These are phyloP conservation scores for Ustilago trichophora DNA, from an alignment of 1,284 basidiomycete species.

Conservation along the genomic window DNA sequence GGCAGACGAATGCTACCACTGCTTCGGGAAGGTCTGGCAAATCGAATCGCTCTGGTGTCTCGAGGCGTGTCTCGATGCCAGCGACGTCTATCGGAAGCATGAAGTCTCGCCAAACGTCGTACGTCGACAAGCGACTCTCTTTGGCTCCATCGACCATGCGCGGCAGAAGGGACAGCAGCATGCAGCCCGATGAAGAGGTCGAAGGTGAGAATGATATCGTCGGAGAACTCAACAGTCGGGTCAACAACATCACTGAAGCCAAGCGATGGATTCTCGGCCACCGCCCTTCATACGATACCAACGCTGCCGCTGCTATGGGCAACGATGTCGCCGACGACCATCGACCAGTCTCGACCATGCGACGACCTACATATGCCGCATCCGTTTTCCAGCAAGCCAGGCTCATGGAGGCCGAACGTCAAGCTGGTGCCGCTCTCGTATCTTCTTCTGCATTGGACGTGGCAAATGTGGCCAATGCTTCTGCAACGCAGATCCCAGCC, in stretches of 20 bases:
- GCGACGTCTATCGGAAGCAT: background rate
- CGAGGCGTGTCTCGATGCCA: conserved; percentile 17
- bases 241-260: conserved; percentile 21
- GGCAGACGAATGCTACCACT: conserved; percentile 5
- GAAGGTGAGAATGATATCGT: conserved; percentile 14
- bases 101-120: conserved; percentile 1
- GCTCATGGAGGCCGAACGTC: conserved; percentile 29
- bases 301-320: background rate
- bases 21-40: conserved; percentile 4
- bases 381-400: conserved; percentile 39
- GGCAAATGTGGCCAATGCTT: background rate
- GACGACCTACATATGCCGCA: conserved; percentile 34
- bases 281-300: background rate
- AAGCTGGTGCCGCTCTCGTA: conserved; percentile 1
- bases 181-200: conserved; percentile 9
- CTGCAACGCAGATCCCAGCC: background rate
- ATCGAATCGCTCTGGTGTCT: conserved; percentile 4
- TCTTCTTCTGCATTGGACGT: conserved; percentile 3
- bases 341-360: conserved; percentile 14
- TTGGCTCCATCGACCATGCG: conserved; percentile 7
- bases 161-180: background rate
- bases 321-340: conserved; percentile 18
- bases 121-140: conserved; percentile 2
- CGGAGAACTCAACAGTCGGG: conserved; percentile 11
- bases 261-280: conserved; percentile 17